Base-by-base conservation (phyloP, 2,329 filamentous ascomycete species). In the Aspergillus brasiliensis region DNA sequence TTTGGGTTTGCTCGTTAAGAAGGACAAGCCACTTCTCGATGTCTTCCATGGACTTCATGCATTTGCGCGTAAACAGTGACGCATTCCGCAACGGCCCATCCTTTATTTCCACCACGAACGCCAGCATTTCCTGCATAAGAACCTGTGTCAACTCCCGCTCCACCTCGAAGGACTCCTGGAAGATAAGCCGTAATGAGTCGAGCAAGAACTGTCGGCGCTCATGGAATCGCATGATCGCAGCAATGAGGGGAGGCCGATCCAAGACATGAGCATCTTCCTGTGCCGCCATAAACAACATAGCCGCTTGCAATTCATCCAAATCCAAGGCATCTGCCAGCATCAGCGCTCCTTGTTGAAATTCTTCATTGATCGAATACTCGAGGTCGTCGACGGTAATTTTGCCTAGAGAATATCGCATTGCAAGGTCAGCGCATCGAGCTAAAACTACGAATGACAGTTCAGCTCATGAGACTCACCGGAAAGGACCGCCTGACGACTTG, bases 241-340 rank as follows among this genome's bases (percentile, higher is more conserved):
- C 89, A 73, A 93, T 88, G 57, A 92, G 83, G 61, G 91, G 83
- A 3, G 91, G 84, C 23, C 91, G 86, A 62, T 91, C 91, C 5
- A 92, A 81, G 15, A 85, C 81, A 47, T 85, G 82, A 15, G 87
- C 83, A 67, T 93, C 88, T 38, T 87, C 84, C 71, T 91, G 85
- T 17, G 91, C 88, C 57, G 89, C 87, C 54, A 96, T 80, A 59
- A 96, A 86, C 52, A 95, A 84, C 66, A 85, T 84, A 8, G 92
- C 91, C 17, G 94, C 90, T 68, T 95, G 86, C 59, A 96, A 74
- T 77, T 99, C 96, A 77, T 99, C 93, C 55, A 99, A 82, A 69
- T 97, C 88, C 62, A 97, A 82, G 67, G 92, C 91, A 75, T 98
- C 93, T 57, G 94, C 91, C 38, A 99, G 82, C 68, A 91, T 86